Base-by-base conservation (phyloP, 2,329 filamentous ascomycete species). In the Ascochyta rabiei region DNA sequence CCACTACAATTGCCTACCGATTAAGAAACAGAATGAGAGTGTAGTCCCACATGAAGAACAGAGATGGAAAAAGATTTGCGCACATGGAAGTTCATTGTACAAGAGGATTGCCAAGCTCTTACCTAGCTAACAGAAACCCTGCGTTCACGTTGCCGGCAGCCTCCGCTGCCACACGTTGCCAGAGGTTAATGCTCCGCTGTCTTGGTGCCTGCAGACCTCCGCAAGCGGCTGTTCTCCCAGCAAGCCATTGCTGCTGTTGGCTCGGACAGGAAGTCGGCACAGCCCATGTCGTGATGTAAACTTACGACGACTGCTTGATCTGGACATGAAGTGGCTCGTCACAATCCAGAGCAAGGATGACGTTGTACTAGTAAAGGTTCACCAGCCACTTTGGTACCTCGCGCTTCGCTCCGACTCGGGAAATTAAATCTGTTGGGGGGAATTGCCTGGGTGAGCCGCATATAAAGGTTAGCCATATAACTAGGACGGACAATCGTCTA, bases 231-330 rank as follows among this genome's bases (percentile, higher is more conserved):
- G 6, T 31, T 30, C 15, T 26, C 16, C 33, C 9, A 3, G 15
- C 24, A 23, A 7, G 6, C 39, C 16, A n/a, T 39, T 24, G 28
- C 13, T 44, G 31, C 41, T 43, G 35, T 39, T 47, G 24, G 46
- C 13, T 57, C 60, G 57, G 56, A 35, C 31, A 54, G 54, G 55
- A 48, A 45, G 39, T 53, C 51, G 57, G 57, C 56, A 46, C 53
- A 16, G 24, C 33, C 48, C 59, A 58, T 56, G 12, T n/a, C 6
- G 30, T 31, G 26, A 44, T 43, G 48, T 37, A 37, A 24, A 33
- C 2, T 42, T n/a, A 12, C 15, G 18, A 21, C 3, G 15, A 13
- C 9, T 21, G 21, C 26, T 37, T 30, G 37, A 35, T 44, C 38
- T 42, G 26, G 38, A 44, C 38, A 33, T 7, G 38, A n/a, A 39